Evolutionary conservation across 805 yeast species (phyloP).

Genomic region (Yamadazyma tumulicola): DNA sequence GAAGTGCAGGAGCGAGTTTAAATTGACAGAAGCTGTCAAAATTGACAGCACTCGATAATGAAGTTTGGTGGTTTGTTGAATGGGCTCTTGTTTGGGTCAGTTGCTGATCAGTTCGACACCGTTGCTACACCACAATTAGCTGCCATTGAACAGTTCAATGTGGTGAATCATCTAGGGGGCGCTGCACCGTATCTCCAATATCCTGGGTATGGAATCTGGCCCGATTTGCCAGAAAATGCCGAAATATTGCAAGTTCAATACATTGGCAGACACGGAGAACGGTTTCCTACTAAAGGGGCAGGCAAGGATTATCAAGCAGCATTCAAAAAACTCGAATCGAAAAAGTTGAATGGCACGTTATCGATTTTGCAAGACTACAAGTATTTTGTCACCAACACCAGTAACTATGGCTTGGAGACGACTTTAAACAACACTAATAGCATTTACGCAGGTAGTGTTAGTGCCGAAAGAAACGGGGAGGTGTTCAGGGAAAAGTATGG

Average conservation of each 20-base stretch:
- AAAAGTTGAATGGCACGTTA: slow-evolving; percentile 45
- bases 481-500: slow-evolving; percentile 48
- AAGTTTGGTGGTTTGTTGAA: slow-evolving; percentile 2
- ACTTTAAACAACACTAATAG: slow-evolving; percentile 37
- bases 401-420: slow-evolving; percentile 47
- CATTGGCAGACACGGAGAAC: slow-evolving; percentile 74
- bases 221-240: slow-evolving; percentile 47
- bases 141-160: slow-evolving; percentile 41
- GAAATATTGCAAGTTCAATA: slow-evolving; percentile 63
- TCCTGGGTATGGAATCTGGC: slow-evolving; percentile 51
- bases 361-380: slow-evolving; percentile 51
- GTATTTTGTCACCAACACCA: slow-evolving; percentile 40
- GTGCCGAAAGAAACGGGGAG: slow-evolving; percentile 48
- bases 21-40: no score
- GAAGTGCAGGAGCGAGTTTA: no score
- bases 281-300: slow-evolving; percentile 42
- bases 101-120: slow-evolving; percentile 4
- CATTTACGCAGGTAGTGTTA: slow-evolving; percentile 50
- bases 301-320: slow-evolving; percentile 26
- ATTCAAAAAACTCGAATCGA: slow-evolving; percentile 19
- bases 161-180: slow-evolving; percentile 52
- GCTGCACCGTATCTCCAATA: slow-evolving; percentile 53
- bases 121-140: slow-evolving; percentile 32
- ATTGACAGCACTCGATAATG: no score
- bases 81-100: slow-evolving; percentile 4